Conservation (phyloP, 208 protist genomes). For the Acanthamoeba triangularis region DNA sequence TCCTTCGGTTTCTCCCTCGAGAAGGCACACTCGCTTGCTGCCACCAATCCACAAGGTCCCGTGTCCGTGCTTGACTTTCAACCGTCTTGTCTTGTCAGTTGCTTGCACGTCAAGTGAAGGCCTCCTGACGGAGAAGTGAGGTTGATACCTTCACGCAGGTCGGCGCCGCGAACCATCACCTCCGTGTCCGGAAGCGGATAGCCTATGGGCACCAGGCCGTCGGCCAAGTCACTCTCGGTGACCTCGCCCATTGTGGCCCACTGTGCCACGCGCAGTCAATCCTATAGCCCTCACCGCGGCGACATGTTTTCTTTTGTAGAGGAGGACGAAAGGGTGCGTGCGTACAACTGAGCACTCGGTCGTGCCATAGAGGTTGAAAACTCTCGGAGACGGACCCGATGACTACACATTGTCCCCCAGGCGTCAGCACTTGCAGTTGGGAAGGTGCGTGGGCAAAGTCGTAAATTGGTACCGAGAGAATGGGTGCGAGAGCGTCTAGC, state of each 20-base stretch:
- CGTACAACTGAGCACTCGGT: constrained; percentile 46
- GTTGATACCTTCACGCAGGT: neutral
- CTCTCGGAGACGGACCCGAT: neutral
- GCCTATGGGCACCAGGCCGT: neutral
- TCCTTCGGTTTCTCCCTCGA: neutral
- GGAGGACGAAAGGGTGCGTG: neutral
- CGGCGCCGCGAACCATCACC: neutral
- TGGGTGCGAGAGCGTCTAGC: neutral
- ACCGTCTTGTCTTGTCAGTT: neutral
- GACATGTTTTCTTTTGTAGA: neutral
- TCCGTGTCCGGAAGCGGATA: neutral
- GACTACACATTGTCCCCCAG: no score
- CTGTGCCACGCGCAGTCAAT: neutral
- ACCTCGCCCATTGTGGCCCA: constrained; percentile 34
- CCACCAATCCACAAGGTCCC: neutral
- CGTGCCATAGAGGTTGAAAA: constrained; percentile 38
- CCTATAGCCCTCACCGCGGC: no score
- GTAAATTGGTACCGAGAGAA: constrained; percentile 19
- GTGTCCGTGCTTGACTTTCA: neutral
- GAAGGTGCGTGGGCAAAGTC: no score
- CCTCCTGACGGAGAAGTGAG: no score
- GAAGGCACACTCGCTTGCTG: neutral
- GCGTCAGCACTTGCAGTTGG: no score
- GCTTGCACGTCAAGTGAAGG: no score
- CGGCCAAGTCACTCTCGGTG: neutral